Evolutionary conservation across 2,329 filamentous ascomycete genomes (phyloP), one percentile per base, ranked within the genome.

Genomic region (Phialophora tarda): DNA sequence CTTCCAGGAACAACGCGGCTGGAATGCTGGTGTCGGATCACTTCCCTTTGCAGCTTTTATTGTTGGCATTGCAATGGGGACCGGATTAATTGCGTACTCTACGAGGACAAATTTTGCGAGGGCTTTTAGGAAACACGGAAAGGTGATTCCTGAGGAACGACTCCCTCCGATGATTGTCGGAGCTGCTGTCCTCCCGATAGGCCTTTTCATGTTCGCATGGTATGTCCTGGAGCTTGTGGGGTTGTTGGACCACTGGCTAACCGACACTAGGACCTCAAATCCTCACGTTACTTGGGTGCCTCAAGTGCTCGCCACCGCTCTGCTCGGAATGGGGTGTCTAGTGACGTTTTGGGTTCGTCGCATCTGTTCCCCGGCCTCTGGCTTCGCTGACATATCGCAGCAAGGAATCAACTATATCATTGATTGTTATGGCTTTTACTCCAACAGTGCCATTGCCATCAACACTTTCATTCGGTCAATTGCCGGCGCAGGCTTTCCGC

Each of bases 171-270:
- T 82, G 78, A 80, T 83, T 54, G 59, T 81, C 12, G 79, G 78
- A 24, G 79, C 76, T 0, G 68, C 79, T 11, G 66, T 81, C 3
- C 73, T 84, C 4, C 80, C 82, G 0, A 72, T 74, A 48, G 81
- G 81, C 44, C 73, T 83, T 5, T 83, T 83, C 70, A 81, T 80
- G 78, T 83, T 82, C 66, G 81, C 77, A 14, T 84, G 82, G 82
- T 78, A 74, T 6, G 65, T 47, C 21, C 14, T 10, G 24, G 21
- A n/a, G n/a, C 26, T 23, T 24, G 1, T 17, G 24, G 23, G 23
- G 24, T 23, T 24, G 12, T 41, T n/a, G 30, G 11, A 21, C 30
- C 30, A 21, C 24, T 14, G 3, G 26, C 59, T 62, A 3, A 59
- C 48, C 48, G 50, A 50, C 32, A 23, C 10, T n/a, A 71, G 69